phyloP scores from a whole-genome alignment of 129 eudicot species.

The Pulicaria dysenterica region DNA sequence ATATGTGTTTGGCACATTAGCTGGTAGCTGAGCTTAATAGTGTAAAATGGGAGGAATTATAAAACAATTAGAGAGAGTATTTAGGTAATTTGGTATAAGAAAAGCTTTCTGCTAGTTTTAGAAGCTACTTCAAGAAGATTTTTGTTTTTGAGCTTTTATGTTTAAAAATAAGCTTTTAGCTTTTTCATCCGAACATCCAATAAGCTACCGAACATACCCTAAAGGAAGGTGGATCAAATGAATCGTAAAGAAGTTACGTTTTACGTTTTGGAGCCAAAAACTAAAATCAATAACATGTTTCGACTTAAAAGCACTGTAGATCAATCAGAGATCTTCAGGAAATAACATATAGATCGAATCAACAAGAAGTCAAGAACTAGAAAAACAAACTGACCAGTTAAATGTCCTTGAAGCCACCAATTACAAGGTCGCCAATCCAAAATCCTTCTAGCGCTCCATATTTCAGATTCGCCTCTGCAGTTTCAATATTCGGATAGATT shows the following conservation, averaged over 20 bases:
- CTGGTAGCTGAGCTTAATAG: too few relatives aligned
- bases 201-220: too few relatives aligned
- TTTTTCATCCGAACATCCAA: too few relatives aligned
- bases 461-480: conserved; percentile 41
- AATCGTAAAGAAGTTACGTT: background rate
- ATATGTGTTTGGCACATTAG: too few relatives aligned
- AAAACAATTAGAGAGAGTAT: too few relatives aligned
- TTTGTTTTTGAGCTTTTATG: too few relatives aligned
- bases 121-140: too few relatives aligned
- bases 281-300: background rate
- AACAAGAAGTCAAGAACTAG: background rate
- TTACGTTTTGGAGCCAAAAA: background rate
- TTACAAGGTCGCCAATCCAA: conserved; percentile 82
- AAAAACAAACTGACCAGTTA: conserved; percentile 52
- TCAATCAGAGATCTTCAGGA: background rate
- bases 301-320: background rate
- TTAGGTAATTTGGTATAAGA: too few relatives aligned
- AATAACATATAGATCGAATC: background rate
- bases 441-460: conserved; percentile 70
- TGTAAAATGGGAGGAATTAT: too few relatives aligned
- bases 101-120: too few relatives aligned
- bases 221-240: background rate
- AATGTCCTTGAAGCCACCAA: conserved; percentile 79
- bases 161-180: too few relatives aligned
- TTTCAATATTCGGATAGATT: background rate